Percentiles rank a stretch among this genome's conserved stretches.
phyloP scores from a whole-genome alignment of 495 filamentous ascomycete species.

The Talaromyces stipitatus region DNA sequence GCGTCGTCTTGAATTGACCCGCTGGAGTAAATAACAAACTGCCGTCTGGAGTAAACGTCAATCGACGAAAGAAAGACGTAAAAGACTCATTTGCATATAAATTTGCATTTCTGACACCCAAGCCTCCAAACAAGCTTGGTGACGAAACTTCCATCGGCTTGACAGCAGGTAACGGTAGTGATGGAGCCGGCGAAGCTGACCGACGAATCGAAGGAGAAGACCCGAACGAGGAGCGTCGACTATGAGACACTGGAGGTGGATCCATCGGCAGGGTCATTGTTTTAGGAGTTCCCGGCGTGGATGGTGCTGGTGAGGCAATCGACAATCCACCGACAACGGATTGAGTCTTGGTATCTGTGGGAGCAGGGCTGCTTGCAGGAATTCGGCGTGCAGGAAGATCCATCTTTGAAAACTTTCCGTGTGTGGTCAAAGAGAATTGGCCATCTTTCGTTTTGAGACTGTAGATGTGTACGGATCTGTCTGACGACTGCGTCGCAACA shows the following conservation, averaged over 20 bases:
- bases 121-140: slow-evolving; percentile 47
- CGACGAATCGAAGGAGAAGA: slow-evolving; percentile 77
- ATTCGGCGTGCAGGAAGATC: slow-evolving; percentile 86
- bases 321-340: slow-evolving; percentile 51
- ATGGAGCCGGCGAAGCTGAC: slow-evolving; percentile 92
- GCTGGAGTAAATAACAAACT: slow-evolving; percentile 93
- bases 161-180: slow-evolving; percentile 90
- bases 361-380: slow-evolving; percentile 87
- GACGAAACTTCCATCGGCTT: slow-evolving; percentile 88
- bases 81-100: slow-evolving; percentile 97
- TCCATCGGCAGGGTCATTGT: slow-evolving; percentile 93
- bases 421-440: slow-evolving; percentile 77
- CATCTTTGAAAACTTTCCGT: slow-evolving; percentile 73
- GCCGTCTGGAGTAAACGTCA: slow-evolving; percentile 93
- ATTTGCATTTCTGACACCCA: slow-evolving; percentile 73
- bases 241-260: slow-evolving; percentile 85
- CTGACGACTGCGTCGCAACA: slow-evolving; percentile 95
- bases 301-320: slow-evolving; percentile 77
- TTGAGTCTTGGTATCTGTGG: slow-evolving; percentile 62
- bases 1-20: slow-evolving; percentile 84
- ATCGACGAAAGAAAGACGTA: slow-evolving; percentile 90
- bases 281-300: slow-evolving; percentile 90
- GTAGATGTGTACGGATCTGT: slow-evolving; percentile 96
- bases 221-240: slow-evolving; percentile 89
- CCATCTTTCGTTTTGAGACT: slow-evolving; percentile 93